Percentiles rank a stretch among this genome's conserved stretches.
These are phyloP conservation scores for Pseudevernia furfuracea DNA, from an alignment of 495 filamentous ascomycete species.

Conservation along the genomic window DNA sequence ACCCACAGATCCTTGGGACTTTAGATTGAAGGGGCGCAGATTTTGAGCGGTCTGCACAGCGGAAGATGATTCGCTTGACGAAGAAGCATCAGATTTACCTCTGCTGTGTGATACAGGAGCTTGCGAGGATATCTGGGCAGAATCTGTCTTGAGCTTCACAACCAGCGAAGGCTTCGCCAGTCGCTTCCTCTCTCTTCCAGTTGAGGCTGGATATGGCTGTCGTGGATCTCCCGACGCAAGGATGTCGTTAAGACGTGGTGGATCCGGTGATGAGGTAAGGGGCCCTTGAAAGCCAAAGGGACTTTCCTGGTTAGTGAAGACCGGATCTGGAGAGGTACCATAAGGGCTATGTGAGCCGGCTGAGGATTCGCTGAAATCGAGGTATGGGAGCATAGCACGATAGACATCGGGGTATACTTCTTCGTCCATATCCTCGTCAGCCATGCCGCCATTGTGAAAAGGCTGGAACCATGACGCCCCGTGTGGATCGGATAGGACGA, in stretches of 20 bases:
- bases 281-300: neutral
- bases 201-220: neutral
- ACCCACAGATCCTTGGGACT: neutral
- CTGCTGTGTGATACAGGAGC: neutral
- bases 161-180: neutral
- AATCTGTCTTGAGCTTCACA: neutral
- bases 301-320: neutral
- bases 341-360: neutral
- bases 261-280: neutral
- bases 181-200: conserved; percentile 1
- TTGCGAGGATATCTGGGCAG: neutral
- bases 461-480: neutral
- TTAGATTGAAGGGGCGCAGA: neutral
- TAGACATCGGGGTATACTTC: neutral
- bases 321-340: neutral
- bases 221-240: neutral
- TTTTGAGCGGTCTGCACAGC: neutral
- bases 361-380: neutral
- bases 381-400: neutral
- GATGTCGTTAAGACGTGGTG: neutral
- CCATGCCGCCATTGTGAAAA: neutral
- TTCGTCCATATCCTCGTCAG: neutral
- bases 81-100: neutral
- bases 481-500: neutral
- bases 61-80: neutral